A percentile compares a stretch with the other conserved stretches of the same genome.
Evolutionary conservation across 2,329 filamentous ascomycete species (phyloP).

Genomic region (Penicillium sp.): DNA sequence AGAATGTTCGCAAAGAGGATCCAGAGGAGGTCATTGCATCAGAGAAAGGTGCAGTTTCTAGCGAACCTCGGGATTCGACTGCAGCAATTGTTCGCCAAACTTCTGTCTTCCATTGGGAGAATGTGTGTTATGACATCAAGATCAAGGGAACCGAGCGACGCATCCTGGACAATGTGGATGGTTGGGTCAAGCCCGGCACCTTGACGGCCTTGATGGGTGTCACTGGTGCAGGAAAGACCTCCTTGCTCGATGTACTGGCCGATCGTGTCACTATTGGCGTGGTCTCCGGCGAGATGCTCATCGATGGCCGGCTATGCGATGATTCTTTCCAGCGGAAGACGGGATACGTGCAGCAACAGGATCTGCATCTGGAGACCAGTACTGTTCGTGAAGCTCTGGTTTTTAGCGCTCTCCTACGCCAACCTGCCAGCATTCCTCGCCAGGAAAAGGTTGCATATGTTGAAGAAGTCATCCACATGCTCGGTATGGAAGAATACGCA

Average conservation of each 20-base stretch:
- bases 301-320: conserved; percentile 71
- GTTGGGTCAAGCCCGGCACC: conserved; percentile 91
- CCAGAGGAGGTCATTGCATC: conserved; percentile 18
- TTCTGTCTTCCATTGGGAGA: conserved; percentile 82
- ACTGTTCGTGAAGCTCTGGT: conserved; percentile 85
- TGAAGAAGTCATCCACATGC: conserved; percentile 81
- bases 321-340: conserved; percentile 86
- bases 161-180: conserved; percentile 81
- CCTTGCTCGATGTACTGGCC: conserved; percentile 79
- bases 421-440: conserved; percentile 68
- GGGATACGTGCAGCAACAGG: conserved; percentile 88
- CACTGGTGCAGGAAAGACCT: conserved; percentile 88
- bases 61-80: conserved; percentile 67
- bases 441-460: conserved; percentile 83
- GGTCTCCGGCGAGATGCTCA: conserved; percentile 78
- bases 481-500: conserved; percentile 90
- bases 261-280: conserved; percentile 85
- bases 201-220: conserved; percentile 87
- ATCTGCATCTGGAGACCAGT: conserved; percentile 78
- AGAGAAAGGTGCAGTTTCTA: conserved; percentile 53
- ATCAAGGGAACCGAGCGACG: conserved; percentile 75
- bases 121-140: conserved; percentile 78
- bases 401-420: conserved; percentile 81
- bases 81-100: conserved; percentile 65
- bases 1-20: conserved; percentile 25